Evolutionary conservation across 2,329 filamentous ascomycete genomes (phyloP).

Genomic region (Colletotrichum sp.): DNA sequence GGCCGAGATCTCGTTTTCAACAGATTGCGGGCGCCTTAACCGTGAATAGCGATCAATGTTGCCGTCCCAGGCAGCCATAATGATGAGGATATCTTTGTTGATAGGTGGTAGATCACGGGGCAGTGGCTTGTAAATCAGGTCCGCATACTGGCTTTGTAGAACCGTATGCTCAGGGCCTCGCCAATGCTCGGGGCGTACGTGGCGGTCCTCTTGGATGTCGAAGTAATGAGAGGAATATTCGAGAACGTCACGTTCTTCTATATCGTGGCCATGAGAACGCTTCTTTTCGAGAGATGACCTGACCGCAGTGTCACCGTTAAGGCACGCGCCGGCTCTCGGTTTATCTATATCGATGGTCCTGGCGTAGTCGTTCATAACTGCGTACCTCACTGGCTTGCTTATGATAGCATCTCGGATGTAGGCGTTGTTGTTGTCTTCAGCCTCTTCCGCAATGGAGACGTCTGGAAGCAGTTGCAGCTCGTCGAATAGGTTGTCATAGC

Average conservation of each 20-base stretch:
- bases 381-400: slow-evolving; percentile 27
- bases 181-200: not conserved
- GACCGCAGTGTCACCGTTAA: not conserved
- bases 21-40: slow-evolving; percentile 30
- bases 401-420: slow-evolving; percentile 38
- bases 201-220: not conserved
- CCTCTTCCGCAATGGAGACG: slow-evolving; percentile 40
- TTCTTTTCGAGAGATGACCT: not conserved
- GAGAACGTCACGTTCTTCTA: not conserved
- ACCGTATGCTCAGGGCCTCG: not conserved
- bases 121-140: slow-evolving; percentile 32
- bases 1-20: slow-evolving; percentile 29
- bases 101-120: slow-evolving; percentile 37
- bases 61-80: slow-evolving; percentile 39
- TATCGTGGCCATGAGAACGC: not conserved
- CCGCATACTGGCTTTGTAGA: slow-evolving; percentile 6
- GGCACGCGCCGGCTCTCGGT: not conserved
- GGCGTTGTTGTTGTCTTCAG: slow-evolving; percentile 28
- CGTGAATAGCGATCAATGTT: slow-evolving; percentile 43
- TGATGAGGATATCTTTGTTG: slow-evolving; percentile 41
- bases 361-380: slow-evolving; percentile 41
- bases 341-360: not conserved
- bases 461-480: slow-evolving; percentile 41
- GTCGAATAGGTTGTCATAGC: slow-evolving; percentile 36
- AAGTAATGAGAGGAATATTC: not conserved